These are phyloP conservation scores for Middelhovenomyces tepae DNA, from an alignment of 805 yeast species.

Conservation along the genomic window DNA sequence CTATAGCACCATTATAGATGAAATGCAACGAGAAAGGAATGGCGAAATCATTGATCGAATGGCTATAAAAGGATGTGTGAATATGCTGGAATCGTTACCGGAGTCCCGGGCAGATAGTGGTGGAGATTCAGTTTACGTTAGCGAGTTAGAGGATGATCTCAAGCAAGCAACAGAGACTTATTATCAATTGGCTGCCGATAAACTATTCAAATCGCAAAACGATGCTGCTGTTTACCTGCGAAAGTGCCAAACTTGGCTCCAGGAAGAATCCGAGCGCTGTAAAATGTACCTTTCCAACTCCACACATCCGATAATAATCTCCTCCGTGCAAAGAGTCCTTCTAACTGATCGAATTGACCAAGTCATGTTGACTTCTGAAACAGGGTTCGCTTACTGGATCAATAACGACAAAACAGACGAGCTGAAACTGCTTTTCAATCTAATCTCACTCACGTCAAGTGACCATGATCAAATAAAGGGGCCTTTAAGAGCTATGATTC, in stretches of 20 bases:
- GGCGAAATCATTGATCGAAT: constrained; percentile 49
- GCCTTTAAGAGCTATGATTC: constrained; percentile 39
- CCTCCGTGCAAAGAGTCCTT: constrained; percentile 50
- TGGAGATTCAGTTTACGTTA: constrained; percentile 51
- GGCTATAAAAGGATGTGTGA: constrained; percentile 50
- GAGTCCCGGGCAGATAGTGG: constrained; percentile 36
- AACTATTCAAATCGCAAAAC: constrained; percentile 31
- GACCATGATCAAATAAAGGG: constrained; percentile 41
- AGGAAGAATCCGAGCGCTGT: constrained; percentile 54
- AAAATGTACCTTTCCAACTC: constrained; percentile 44
- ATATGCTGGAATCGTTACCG: constrained; percentile 55
- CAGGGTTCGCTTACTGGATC: constrained; percentile 55
- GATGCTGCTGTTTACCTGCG: constrained; percentile 50
- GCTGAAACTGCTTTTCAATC: constrained; percentile 39
- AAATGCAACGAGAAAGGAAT: constrained; percentile 48
- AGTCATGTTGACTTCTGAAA: constrained; percentile 43
- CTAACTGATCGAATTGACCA: constrained; percentile 47
- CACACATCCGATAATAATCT: constrained; percentile 45
- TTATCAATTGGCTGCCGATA: constrained; percentile 41
- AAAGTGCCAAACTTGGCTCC: constrained; percentile 43
- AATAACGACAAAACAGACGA: constrained; percentile 36
- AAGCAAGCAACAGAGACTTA: constrained; percentile 46
- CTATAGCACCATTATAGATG: constrained; percentile 42
- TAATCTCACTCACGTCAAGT: constrained; percentile 46
- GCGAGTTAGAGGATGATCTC: constrained; percentile 58